phyloP scores from a whole-genome alignment of 2,329 filamentous ascomycete genomes.

The Botrytis sinoallii region DNA sequence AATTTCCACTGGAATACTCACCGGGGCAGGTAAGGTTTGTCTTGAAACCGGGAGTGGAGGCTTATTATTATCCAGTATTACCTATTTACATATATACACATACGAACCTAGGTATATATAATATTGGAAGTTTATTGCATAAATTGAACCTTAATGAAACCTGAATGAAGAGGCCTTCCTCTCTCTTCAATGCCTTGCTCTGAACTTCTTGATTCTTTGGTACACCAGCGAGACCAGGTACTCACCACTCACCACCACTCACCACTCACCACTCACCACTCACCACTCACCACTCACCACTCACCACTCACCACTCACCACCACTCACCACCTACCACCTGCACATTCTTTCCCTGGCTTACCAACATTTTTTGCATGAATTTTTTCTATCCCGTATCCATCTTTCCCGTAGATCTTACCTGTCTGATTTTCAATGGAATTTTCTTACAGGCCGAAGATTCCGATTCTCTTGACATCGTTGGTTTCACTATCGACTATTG shows the following conservation, averaged over 20 bases:
- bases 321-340: neutral
- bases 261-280: no score
- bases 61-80: neutral
- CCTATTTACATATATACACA: no score
- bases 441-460: neutral
- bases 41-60: constrained; percentile 3
- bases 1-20: neutral
- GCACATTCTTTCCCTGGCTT: neutral
- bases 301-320: no score
- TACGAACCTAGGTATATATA: neutral
- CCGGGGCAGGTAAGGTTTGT: neutral
- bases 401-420: neutral
- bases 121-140: neutral
- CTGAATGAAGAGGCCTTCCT: neutral
- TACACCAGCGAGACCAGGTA: neutral
- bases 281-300: no score
- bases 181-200: neutral
- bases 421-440: neutral
- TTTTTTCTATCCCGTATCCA: neutral
- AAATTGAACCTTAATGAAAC: neutral
- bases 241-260: no score
- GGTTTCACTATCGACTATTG: neutral
- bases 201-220: neutral
- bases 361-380: neutral
- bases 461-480: neutral